phyloP scores from a whole-genome alignment of 352 stramenopile species.

The Globisporangium ultimum region DNA sequence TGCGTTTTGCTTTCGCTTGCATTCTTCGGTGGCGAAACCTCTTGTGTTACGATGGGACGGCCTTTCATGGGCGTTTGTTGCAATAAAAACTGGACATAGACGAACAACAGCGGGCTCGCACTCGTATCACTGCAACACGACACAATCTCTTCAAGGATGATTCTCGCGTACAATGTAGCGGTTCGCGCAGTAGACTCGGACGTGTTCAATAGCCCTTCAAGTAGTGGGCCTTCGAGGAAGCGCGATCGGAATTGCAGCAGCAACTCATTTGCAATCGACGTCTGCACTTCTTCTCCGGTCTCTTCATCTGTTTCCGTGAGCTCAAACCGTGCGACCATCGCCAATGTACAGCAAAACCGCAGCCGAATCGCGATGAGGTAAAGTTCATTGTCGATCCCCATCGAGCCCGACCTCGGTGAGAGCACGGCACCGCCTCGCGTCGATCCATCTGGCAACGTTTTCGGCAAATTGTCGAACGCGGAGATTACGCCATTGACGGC shows the following conservation, averaged over 20 bases:
- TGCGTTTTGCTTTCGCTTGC: neutral
- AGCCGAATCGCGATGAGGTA: constrained; percentile 55
- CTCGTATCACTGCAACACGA: constrained; percentile 60
- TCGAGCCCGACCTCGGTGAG: constrained; percentile 14
- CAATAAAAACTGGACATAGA: constrained; percentile 81
- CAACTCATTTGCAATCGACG: constrained; percentile 76
- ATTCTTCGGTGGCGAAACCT: neutral
- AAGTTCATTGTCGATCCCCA: constrained; percentile 48
- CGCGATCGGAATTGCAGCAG: constrained; percentile 64
- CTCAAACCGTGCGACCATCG: constrained; percentile 78
- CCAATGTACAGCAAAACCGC: constrained; percentile 82
- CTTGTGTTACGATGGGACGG: neutral
- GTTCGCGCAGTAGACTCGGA: constrained; percentile 66
- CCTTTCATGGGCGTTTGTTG: constrained; percentile 19
- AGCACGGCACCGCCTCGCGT: constrained; percentile 5
- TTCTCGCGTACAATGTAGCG: constrained; percentile 66
- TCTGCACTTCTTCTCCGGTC: constrained; percentile 27
- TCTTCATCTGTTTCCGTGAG: constrained; percentile 47
- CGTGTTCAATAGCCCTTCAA: constrained; percentile 66
- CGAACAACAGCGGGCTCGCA: constrained; percentile 70
- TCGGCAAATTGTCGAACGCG: constrained; percentile 76
- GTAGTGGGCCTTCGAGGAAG: constrained; percentile 65
- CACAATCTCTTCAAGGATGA: constrained; percentile 81
- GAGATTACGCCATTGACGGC: constrained; percentile 81
- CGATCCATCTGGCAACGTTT: constrained; percentile 38